Evolutionary conservation across 2,329 filamentous ascomycete genomes (phyloP).

Genomic region (Arthrinium puccinioides): DNA sequence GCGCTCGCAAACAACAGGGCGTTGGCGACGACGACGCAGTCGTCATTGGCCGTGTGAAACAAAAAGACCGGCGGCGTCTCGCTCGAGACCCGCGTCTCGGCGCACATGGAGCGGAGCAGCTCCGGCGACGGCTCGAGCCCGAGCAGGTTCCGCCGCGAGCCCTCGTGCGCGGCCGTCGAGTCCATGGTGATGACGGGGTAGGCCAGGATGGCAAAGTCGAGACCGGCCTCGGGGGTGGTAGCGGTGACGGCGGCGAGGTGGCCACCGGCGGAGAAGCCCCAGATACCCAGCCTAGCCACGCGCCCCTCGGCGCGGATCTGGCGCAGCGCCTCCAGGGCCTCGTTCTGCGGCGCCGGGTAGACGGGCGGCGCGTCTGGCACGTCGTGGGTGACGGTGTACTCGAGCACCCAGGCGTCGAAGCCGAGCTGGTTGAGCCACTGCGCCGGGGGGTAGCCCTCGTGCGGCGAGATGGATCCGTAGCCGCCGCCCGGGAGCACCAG

Average conservation of each 20-base stretch:
- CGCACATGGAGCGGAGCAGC: conserved; percentile 11
- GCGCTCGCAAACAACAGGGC: conserved; percentile 17
- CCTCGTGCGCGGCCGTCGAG: conserved; percentile 8
- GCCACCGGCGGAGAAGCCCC: conserved; percentile 17
- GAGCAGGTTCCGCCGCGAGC: conserved; percentile 13
- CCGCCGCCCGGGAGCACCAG: conserved; percentile 16
- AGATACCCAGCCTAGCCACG: conserved; percentile 14
- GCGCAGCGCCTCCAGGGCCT: conserved; percentile 12
- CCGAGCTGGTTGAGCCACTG: conserved; percentile 14
- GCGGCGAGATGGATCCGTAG: conserved; percentile 13
- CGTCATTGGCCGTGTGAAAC: conserved; percentile 24
- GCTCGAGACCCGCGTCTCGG: conserved; percentile 16
- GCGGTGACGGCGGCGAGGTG: conserved; percentile 15
- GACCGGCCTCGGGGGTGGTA: conserved; percentile 4
- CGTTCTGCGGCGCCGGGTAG: conserved; percentile 11
- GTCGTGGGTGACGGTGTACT: conserved; percentile 11
- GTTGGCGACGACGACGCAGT: conserved; percentile 18
- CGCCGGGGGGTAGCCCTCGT: conserved; percentile 12
- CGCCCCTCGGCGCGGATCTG: conserved; percentile 9
- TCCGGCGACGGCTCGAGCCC: conserved; percentile 8
- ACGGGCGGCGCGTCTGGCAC: conserved; percentile 7
- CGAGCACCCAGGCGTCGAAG: conserved; percentile 16
- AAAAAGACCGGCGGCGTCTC: conserved; percentile 25
- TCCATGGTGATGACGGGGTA: conserved; percentile 18
- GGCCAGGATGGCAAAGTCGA: conserved; percentile 18